These are phyloP conservation scores for Saccharomyces eubayanus DNA, from an alignment of 805 yeast genomes.

Conservation along the genomic window DNA sequence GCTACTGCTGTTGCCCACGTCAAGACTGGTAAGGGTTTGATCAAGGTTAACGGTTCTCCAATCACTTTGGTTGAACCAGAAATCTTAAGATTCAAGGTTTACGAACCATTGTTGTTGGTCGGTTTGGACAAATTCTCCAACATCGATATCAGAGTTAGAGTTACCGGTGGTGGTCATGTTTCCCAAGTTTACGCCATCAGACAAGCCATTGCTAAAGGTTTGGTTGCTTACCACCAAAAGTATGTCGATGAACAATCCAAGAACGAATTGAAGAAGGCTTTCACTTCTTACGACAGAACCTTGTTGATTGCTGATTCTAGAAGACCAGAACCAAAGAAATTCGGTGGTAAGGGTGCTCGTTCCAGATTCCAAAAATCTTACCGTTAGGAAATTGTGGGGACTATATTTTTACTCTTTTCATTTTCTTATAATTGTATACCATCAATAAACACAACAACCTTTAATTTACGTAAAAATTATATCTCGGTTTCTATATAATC, in stretches of 20 bases:
- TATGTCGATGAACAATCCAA: conserved; percentile 98
- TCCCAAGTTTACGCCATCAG: conserved; percentile 99
- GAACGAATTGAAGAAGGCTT: conserved; percentile 98
- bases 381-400: conserved; percentile 73
- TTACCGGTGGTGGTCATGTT: conserved; percentile 99
- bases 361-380: conserved; percentile 99
- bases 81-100: conserved; percentile 97
- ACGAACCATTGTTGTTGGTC: conserved; percentile 96
- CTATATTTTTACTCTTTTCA: conserved; percentile 83
- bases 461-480: conserved; percentile 7
- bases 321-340: conserved; percentile 99
- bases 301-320: conserved; percentile 98
- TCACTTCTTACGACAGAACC: conserved; percentile 97
- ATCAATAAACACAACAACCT: conserved; percentile 34
- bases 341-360: conserved; percentile 99
- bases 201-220: conserved; percentile 99
- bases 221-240: conserved; percentile 99
- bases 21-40: conserved; percentile 98
- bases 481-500: neutral
- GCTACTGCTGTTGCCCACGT: conserved; percentile 99
- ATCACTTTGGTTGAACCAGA: conserved; percentile 98
- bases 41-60: conserved; percentile 99
- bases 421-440: conserved; percentile 77
- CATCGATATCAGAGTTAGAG: conserved; percentile 98
- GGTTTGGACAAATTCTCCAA: conserved; percentile 98